Base-by-base conservation (phyloP, 352 stramenopile genomes). In the Aphanomyces euteiches region DNA sequence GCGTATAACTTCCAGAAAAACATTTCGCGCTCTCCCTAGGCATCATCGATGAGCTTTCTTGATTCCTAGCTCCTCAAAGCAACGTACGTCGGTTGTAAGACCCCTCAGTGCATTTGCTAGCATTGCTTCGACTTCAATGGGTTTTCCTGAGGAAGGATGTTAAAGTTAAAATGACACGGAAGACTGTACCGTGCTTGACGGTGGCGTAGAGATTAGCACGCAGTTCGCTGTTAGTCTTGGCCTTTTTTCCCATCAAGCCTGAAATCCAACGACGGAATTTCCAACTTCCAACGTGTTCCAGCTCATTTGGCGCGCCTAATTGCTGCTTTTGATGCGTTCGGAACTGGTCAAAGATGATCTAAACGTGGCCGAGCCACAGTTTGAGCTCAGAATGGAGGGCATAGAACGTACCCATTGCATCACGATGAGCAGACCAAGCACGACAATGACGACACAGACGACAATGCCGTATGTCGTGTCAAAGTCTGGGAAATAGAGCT, bases 261-360 rank as follows among this genome's bases (percentile, higher is more conserved):
- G 90, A 74, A 13, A 92, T 76, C 61, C 89, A 84, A 38, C 83
- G 81, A 36, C 86, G 84, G 8, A 93, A 56, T 50, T 67, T 67
- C 59, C 59, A 82, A 48, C 89, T 81, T 13, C 85, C 85, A 2
- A 85, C 91, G 66, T 93, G 85, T 56, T 93, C 85, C 40, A 84
- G 84, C 47, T 93, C 85, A 56, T 88, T 81, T 66, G 91, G 91
- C 13, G 85, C 84, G 13, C 85, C 85, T 0, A 93, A 71, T 45
- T 88, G 73, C 84, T 92, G 91, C 74, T 93, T 93, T 37, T 92
- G 78, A 60, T 93, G 85, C 39, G 91, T 85, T 2, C 84, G 84
- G 72, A 89, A 93, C 10, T 84, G 84, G 41, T 83, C 85, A 68
- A 93, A 93, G 64, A 85, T 78, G 61, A 78, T 72, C 59, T 67